Evolutionary conservation across 495 filamentous ascomycete genomes (phyloP).

Genomic region (Tetracladium marchalianum): DNA sequence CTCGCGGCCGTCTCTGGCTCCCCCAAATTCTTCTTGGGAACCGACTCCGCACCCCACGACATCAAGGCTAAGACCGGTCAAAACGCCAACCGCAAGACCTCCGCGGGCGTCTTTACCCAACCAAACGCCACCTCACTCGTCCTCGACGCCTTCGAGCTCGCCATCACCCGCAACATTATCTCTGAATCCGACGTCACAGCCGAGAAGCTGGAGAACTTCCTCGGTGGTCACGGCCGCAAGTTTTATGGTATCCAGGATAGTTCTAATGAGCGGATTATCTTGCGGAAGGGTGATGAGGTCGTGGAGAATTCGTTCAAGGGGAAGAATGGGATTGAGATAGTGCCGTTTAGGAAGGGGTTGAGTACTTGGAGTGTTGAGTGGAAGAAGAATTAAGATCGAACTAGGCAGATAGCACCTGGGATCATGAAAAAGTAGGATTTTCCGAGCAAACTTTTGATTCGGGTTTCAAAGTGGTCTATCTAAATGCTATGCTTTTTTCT

Average conservation of each 20-base stretch:
- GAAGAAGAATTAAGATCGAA: slow-evolving; percentile 18
- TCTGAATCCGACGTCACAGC: slow-evolving; percentile 57
- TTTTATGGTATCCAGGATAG: slow-evolving; percentile 55
- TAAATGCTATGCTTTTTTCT: too few relatives aligned
- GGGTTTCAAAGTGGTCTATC: too few relatives aligned
- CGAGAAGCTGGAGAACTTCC: slow-evolving; percentile 62
- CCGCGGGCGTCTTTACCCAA: slow-evolving; percentile 86
- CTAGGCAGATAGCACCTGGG: background rate
- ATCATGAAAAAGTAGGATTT: too few relatives aligned
- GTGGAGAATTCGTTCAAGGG: slow-evolving; percentile 41
- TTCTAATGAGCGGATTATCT: slow-evolving; percentile 42
- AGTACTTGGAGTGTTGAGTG: slow-evolving; percentile 49
- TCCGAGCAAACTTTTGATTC: too few relatives aligned
- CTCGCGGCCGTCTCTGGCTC: slow-evolving; percentile 46
- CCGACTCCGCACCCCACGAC: slow-evolving; percentile 57
- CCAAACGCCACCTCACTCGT: slow-evolving; percentile 61
- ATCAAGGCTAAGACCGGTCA: slow-evolving; percentile 57
- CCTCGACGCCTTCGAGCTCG: slow-evolving; percentile 63
- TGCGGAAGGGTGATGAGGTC: slow-evolving; percentile 51
- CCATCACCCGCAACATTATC: slow-evolving; percentile 53
- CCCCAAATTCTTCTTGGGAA: slow-evolving; percentile 59
- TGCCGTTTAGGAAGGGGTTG: slow-evolving; percentile 60
- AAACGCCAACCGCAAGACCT: slow-evolving; percentile 37
- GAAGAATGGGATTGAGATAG: slow-evolving; percentile 46
- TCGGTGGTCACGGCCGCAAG: slow-evolving; percentile 58